Evolutionary conservation across 2,329 filamentous ascomycete species (phyloP).

Genomic region (Mollisia scopiformis): DNA sequence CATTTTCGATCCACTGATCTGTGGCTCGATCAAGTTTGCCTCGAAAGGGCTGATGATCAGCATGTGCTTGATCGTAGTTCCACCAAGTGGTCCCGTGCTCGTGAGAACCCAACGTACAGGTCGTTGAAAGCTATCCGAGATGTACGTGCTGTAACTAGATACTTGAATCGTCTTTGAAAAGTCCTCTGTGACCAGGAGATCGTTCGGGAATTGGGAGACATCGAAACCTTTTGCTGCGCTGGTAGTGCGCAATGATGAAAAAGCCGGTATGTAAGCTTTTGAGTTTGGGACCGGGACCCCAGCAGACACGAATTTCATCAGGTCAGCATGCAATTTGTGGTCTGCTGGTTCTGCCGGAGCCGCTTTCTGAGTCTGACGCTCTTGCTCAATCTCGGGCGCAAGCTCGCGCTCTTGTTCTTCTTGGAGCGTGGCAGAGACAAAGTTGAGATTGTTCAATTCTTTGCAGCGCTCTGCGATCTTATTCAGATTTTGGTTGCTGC

Average conservation of each 20-base stretch:
- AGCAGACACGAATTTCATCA: conserved; percentile 44
- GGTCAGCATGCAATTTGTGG: conserved; percentile 47
- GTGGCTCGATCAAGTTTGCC: conserved; percentile 51
- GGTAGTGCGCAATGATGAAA: conserved; percentile 44
- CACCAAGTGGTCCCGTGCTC: conserved; percentile 18
- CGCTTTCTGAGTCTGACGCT: conserved; percentile 57
- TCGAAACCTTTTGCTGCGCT: conserved; percentile 43
- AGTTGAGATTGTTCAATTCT: conserved; percentile 38
- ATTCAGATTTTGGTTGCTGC: background rate
- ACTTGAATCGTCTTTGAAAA: conserved; percentile 49
- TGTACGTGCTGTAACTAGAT: background rate
- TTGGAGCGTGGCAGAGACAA: conserved; percentile 46
- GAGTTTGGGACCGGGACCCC: conserved; percentile 39
- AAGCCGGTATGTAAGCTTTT: conserved; percentile 48
- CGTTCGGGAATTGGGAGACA: conserved; percentile 32
- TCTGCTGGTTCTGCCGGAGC: conserved; percentile 39
- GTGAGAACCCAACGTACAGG: conserved; percentile 58
- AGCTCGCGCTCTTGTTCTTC: conserved; percentile 75
- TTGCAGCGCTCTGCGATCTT: conserved; percentile 39
- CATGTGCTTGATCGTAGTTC: conserved; percentile 1
- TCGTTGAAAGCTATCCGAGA: conserved; percentile 51
- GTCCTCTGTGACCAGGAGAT: conserved; percentile 52
- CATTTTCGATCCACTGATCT: conserved; percentile 39
- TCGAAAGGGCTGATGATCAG: conserved; percentile 65
- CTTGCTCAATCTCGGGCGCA: conserved; percentile 63